Evolutionary conservation across 306 rosid genomes (phyloP).

Genomic region (Quercus variabilis): DNA sequence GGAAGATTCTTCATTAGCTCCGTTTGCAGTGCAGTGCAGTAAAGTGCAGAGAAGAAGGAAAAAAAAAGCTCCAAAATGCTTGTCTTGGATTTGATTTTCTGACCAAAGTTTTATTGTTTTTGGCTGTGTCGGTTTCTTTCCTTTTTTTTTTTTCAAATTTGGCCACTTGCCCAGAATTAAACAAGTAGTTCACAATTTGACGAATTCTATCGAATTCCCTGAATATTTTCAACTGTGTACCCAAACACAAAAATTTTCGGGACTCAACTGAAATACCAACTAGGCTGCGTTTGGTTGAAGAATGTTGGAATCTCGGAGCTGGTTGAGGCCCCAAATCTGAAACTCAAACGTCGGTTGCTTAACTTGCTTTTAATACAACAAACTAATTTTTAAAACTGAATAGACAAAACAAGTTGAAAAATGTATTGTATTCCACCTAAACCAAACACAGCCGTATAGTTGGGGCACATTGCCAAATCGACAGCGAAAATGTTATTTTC

Average conservation of each 20-base stretch:
- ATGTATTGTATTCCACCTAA: neutral
- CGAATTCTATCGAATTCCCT: neutral
- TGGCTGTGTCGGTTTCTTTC: slow-evolving; percentile 4
- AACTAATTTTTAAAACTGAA: neutral
- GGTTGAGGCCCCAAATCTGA: neutral
- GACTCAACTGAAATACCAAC: neutral
- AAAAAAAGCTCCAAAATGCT: slow-evolving; percentile 16
- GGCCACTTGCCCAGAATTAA: slow-evolving; percentile 15
- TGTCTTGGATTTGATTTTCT: slow-evolving; percentile 30
- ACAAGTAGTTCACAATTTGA: neutral
- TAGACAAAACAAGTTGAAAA: neutral
- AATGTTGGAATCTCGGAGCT: neutral
- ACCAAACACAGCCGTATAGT: slow-evolving; percentile 8
- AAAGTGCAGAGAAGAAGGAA: neutral
- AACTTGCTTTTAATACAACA: neutral
- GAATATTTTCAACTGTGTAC: too few relatives aligned
- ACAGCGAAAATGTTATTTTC: neutral
- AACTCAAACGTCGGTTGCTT: neutral
- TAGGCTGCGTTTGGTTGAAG: neutral
- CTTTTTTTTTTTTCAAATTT: slow-evolving; percentile 31
- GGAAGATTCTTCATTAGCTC: slow-evolving; percentile 41
- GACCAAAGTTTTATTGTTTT: slow-evolving; percentile 19
- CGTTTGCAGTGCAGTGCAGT: slow-evolving; percentile 23
- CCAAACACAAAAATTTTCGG: slow-evolving; percentile 2
- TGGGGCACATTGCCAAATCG: neutral